These are phyloP conservation scores for Candida insectorum DNA, from an alignment of 805 yeast species.

Conservation along the genomic window DNA sequence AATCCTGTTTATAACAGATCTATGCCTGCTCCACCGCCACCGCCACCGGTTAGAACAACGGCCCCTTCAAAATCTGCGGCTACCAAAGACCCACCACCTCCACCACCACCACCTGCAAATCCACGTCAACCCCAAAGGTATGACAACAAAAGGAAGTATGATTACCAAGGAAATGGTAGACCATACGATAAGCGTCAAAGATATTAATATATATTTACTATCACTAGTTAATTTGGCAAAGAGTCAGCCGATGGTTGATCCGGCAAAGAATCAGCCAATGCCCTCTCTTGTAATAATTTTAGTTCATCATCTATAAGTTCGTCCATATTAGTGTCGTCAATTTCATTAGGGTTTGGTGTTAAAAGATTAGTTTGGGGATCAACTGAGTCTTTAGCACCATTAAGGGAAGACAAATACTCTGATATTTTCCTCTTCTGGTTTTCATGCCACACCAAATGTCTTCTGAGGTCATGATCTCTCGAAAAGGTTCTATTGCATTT, in stretches of 20 bases:
- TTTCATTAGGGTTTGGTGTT: constrained; percentile 1
- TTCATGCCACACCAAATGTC: constrained; percentile 55
- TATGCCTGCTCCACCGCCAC: constrained; percentile 12
- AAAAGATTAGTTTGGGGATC: constrained; percentile 1
- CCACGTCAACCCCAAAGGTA: constrained; percentile 9
- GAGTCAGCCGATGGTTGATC: not conserved
- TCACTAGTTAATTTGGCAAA: not conserved
- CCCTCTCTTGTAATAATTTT: constrained; percentile 3
- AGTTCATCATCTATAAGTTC: constrained; percentile 13
- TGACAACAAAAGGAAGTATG: constrained; percentile 23
- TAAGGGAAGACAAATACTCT: constrained; percentile 22
- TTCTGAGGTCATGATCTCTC: constrained; percentile 43
- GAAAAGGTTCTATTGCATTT: constrained; percentile 55
- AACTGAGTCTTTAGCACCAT: too few relatives aligned
- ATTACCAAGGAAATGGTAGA: constrained; percentile 14
- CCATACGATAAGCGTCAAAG: constrained; percentile 5
- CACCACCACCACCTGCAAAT: constrained; percentile 22
- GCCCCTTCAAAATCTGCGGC: too few relatives aligned
- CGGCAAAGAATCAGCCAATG: not conserved
- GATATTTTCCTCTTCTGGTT: constrained; percentile 28
- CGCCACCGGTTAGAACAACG: too few relatives aligned
- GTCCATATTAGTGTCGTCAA: constrained; percentile 1
- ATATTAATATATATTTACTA: constrained; percentile 1
- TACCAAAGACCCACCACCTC: constrained; percentile 19
- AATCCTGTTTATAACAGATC: not conserved